phyloP scores from a whole-genome alignment of 441 rosid genomes.

The Pelargonium fulgidum region DNA sequence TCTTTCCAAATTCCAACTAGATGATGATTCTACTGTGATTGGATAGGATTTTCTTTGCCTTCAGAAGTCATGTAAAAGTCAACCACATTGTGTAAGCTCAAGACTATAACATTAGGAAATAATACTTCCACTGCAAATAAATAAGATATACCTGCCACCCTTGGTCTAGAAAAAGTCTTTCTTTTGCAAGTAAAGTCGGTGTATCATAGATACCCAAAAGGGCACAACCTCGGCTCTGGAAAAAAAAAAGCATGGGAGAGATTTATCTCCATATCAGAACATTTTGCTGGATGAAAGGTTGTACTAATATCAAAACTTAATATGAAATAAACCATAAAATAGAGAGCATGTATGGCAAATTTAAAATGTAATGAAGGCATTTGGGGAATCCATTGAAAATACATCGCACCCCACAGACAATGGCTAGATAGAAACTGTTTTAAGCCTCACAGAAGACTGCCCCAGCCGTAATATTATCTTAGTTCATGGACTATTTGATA shows the following conservation, averaged over 20 bases:
- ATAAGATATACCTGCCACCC: conserved; percentile 83
- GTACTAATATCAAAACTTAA: conserved; percentile 9
- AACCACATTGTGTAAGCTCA: neutral
- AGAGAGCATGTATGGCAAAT: neutral
- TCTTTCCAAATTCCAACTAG: neutral
- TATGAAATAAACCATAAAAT: neutral
- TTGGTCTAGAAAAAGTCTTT: conserved; percentile 70
- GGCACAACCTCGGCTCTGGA: conserved; percentile 89
- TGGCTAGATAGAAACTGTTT: too few species aligned
- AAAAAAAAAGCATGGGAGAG: conserved; percentile 10
- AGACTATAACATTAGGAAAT: neutral
- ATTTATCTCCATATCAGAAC: neutral
- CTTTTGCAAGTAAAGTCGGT: conserved; percentile 79
- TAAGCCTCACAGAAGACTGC: neutral
- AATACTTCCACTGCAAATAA: conserved; percentile 14
- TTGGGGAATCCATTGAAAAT: neutral
- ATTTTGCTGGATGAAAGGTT: neutral
- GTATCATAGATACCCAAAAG: conserved; percentile 73
- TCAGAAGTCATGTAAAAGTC: neutral
- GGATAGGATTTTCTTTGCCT: neutral
- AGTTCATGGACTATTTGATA: neutral
- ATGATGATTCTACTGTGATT: neutral
- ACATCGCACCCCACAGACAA: too few species aligned
- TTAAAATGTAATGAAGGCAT: neutral
- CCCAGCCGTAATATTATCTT: too few species aligned